Base-by-base conservation (phyloP, 495 filamentous ascomycete genomes). In the Aspergillus indologenus region DNA sequence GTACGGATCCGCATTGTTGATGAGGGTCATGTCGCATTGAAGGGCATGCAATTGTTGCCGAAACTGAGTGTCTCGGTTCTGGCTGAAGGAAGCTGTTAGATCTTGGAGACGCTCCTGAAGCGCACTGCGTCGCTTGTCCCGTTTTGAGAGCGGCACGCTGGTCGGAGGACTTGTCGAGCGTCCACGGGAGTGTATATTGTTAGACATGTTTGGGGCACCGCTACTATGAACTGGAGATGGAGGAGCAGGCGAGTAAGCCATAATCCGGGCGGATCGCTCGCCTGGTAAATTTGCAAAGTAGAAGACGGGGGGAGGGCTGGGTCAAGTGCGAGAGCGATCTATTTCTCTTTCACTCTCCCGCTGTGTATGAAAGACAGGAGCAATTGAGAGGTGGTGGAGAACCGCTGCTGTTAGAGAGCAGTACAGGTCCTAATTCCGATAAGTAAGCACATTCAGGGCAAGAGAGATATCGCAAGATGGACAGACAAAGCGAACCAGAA, bases 21-120 rank as follows among this genome's bases (percentile, higher is more conserved):
- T 89, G 9, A 96, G 83, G 53, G 83, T 89, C 68, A 95, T 91
- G 68, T 98, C 95, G 57, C 88, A 86, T 70, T 97, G 93, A 3
- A 97, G 81, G 49, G 88, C 87, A 58, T 91, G 86, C 5, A 98
- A 81, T 70, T 97, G 91, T 64, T 93, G 88, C 53, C 91, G 88
- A 73, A 95, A 98, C 63, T 92, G 83, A 46, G 79, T 76, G 67
- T 96, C 91, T 53, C 89, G 85, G 67, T 96, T 90, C 55, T 88
- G 85, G 56, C 83, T 81, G 75, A 96, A 92, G 59, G 85, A 83
- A 52, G 83, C 83, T 22, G 86, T 85, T 62, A 97, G 83, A 47
- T 86, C 81, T 19, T 80, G 77, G 22, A 96, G 81, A 31, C 87
- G 86, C 42, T 96, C 92, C 26, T 83, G 80, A 53, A 98, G 81